Evolutionary conservation across 2,329 filamentous ascomycete species (phyloP).

Genomic region (Verticillium isaacii): DNA sequence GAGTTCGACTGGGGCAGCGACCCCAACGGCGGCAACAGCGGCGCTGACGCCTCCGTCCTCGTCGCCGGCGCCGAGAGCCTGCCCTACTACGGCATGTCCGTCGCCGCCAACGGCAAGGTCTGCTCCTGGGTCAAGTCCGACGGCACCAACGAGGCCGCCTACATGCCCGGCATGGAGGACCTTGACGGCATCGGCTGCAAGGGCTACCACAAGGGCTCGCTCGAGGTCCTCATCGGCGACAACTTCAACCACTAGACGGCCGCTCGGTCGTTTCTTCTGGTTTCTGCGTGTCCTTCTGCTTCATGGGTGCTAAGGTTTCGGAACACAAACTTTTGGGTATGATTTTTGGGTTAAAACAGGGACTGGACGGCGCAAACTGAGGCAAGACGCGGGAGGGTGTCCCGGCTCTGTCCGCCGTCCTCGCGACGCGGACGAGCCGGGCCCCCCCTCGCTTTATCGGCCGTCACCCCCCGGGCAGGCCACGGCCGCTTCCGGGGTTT

Average conservation of each 20-base stretch:
- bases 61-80: conserved; percentile 30
- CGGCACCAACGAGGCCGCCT: conserved; percentile 28
- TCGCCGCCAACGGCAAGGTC: conserved; percentile 31
- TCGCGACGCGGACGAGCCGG: background rate
- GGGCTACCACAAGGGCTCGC: conserved; percentile 20
- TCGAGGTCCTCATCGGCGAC: conserved; percentile 28
- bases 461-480: background rate
- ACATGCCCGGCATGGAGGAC: conserved; percentile 29
- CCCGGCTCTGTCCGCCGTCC: background rate
- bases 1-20: conserved; percentile 44
- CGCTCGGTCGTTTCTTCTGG: background rate
- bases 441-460: background rate
- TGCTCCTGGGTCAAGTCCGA: conserved; percentile 36
- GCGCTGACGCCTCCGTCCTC: conserved; percentile 45
- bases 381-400: background rate
- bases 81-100: conserved; percentile 27
- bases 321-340: background rate
- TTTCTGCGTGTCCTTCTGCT: background rate
- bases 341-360: background rate
- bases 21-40: conserved; percentile 43
- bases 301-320: background rate
- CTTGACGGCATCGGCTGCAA: conserved; percentile 36
- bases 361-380: background rate
- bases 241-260: conserved; percentile 3
- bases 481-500: background rate